Conservation (phyloP, 2,329 filamentous ascomycete genomes). For the Chaetomiaceae sp. region DNA sequence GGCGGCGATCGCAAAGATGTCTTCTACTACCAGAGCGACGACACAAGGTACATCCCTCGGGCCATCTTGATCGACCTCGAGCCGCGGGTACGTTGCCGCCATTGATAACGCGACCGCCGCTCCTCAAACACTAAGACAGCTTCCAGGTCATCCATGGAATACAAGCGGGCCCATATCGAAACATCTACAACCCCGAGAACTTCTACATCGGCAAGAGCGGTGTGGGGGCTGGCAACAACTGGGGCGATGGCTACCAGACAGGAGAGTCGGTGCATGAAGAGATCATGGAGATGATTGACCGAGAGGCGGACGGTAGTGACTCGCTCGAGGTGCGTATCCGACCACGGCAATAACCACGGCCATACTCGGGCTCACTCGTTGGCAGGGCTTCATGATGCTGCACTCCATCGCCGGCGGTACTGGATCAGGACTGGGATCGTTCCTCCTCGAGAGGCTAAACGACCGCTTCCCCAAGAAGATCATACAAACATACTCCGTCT, state of each 20-base stretch:
- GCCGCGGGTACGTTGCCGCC: conserved; percentile 69
- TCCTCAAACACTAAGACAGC: conserved; percentile 3
- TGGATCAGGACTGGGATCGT: conserved; percentile 91
- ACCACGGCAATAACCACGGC: not conserved
- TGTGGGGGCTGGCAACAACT: conserved; percentile 93
- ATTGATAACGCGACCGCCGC: too few species aligned
- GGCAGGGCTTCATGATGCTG: conserved; percentile 90
- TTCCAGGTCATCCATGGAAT: conserved; percentile 78
- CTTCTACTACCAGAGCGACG: conserved; percentile 99
- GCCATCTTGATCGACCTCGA: conserved; percentile 95
- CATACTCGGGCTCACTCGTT: conserved; percentile 23
- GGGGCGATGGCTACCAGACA: conserved; percentile 93
- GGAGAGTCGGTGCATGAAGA: conserved; percentile 92
- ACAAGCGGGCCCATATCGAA: conserved; percentile 89
- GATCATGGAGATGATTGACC: conserved; percentile 98
- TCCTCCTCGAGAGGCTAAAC: conserved; percentile 90
- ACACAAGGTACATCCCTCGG: conserved; percentile 94
- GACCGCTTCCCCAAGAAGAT: conserved; percentile 98
- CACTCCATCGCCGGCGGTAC: conserved; percentile 98
- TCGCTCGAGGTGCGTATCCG: conserved; percentile 69
- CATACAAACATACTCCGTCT: conserved; percentile 98
- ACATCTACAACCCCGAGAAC: conserved; percentile 99
- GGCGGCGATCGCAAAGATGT: conserved; percentile 98
- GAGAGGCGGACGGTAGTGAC: conserved; percentile 96
- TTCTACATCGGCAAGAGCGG: conserved; percentile 96